Evolutionary conservation across 2,329 filamentous ascomycete genomes (phyloP).

Genomic region (Colletotrichum sidae): DNA sequence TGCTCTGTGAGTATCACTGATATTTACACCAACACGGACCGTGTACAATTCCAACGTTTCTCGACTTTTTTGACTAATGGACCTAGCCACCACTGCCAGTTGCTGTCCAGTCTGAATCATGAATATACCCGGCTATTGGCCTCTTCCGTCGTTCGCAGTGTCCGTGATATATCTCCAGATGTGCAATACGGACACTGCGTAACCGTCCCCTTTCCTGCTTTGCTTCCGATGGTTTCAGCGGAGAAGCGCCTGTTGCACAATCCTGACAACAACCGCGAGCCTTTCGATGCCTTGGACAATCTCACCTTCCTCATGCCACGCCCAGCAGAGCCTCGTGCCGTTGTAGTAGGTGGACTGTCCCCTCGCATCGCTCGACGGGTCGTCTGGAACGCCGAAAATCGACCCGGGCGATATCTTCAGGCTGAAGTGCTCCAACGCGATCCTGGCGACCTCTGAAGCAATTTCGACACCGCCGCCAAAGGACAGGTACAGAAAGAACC

Average conservation of each 20-base stretch:
- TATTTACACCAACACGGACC: too few species aligned
- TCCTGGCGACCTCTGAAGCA: constrained; percentile 57
- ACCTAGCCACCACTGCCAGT: too few species aligned
- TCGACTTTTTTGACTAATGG: too few species aligned
- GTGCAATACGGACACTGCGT: too few species aligned
- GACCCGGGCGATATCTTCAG: constrained; percentile 66
- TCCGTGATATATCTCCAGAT: too few species aligned
- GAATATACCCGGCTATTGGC: too few species aligned
- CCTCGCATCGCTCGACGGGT: constrained; percentile 45
- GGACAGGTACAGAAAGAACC: constrained; percentile 74
- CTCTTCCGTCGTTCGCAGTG: too few species aligned
- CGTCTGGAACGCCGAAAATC: constrained; percentile 61
- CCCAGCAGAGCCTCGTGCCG: constrained; percentile 72
- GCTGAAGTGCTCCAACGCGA: constrained; percentile 62
- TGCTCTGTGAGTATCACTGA: too few species aligned
- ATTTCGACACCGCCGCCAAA: constrained; percentile 58
- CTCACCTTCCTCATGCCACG: constrained; percentile 75
- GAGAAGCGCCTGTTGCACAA: not conserved
- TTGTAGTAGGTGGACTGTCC: constrained; percentile 40
- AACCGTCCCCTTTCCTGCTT: too few species aligned
- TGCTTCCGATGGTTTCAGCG: too few species aligned
- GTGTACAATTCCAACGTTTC: too few species aligned
- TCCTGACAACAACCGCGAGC: constrained; percentile 52
- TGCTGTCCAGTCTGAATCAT: too few species aligned
- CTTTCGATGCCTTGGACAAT: constrained; percentile 77